Base-by-base conservation (phyloP, 352 stramenopile species). In the Plasmopara viticola region DNA sequence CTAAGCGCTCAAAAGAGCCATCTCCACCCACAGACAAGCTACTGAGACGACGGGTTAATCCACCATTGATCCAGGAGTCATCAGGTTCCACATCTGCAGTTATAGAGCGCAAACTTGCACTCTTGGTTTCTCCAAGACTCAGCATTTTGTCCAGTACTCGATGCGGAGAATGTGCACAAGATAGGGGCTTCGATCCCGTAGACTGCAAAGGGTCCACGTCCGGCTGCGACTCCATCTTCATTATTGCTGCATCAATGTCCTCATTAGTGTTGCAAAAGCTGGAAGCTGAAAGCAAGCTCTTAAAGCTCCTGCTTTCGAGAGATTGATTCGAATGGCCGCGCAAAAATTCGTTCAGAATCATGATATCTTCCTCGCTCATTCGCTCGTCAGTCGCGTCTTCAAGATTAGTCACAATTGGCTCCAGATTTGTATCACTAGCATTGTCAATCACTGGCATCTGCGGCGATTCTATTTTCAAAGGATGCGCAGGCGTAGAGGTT, bases 331-430 rank as follows among this genome's bases (percentile, higher is more conserved):
- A 84, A 20, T 84, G 66, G 1, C 66, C 69, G 20, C 71, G 73
- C 42, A 84, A 54, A 46, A 84, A 80, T 34, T 66, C 71, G 28
- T 82, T 82, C 40, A 84, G 60, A 47, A 84, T 84, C 60, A 74
- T 73, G 18, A 84, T 60, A 20, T 84, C 73, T 45, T 84, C 73
- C 9, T 73, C 56, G 41, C 64, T 82, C 66, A 84, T 82, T 44
- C 65, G 53, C 35, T 84, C 73, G 30, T 82, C 68, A 17, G 43
- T 56, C 25, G 79, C 66, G 14, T 76, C 64, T 48, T 66, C 64
- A 9, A 77, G 39, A 43, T 62, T 50, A 13, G 58, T 45, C 12
- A 81, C 35, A 43, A 84, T 79, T 7, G 71, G 73, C 47, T 84
- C 73, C 4, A 84, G 42, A 38, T 46, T 65, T 40, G 48, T 47